Conservation (phyloP, 1,284 basidiomycete species). For the Apiotrichum porosum region DNA sequence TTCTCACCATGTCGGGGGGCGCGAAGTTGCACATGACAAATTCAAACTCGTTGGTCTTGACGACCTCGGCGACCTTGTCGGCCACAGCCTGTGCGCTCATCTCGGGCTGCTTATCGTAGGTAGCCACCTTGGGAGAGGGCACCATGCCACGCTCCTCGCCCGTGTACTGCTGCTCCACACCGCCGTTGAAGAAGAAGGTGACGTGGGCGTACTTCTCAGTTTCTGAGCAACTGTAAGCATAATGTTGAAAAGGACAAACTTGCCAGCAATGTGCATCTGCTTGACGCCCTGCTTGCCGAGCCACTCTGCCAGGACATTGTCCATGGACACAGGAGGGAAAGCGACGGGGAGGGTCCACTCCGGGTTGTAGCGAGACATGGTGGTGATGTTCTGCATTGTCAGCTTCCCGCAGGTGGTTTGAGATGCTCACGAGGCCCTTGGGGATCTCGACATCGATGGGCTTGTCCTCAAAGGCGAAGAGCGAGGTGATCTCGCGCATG, state of each 20-base stretch:
- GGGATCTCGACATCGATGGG: slow-evolving; percentile 77
- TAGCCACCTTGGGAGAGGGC: slow-evolving; percentile 80
- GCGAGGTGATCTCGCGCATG: slow-evolving; percentile 78
- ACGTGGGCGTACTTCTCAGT: slow-evolving; percentile 94
- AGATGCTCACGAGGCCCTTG: slow-evolving; percentile 64
- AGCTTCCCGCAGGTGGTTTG: not conserved
- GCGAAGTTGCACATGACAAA: slow-evolving; percentile 96
- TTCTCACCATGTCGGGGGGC: slow-evolving; percentile 90
- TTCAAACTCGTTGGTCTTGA: slow-evolving; percentile 63
- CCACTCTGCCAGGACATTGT: slow-evolving; percentile 86
- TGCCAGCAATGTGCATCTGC: slow-evolving; percentile 79
- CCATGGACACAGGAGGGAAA: slow-evolving; percentile 84
- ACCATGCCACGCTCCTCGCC: slow-evolving; percentile 81
- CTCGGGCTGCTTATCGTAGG: slow-evolving; percentile 78
- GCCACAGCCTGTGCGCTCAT: slow-evolving; percentile 83
- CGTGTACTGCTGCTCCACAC: slow-evolving; percentile 81
- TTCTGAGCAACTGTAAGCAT: slow-evolving; percentile 51
- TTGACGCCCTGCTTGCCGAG: slow-evolving; percentile 68
- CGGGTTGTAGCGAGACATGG: slow-evolving; percentile 87
- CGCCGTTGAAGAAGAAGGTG: slow-evolving; percentile 95
- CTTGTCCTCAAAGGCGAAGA: slow-evolving; percentile 74
- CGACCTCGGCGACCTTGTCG: slow-evolving; percentile 80
- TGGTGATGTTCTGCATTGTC: slow-evolving; percentile 64
- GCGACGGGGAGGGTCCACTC: slow-evolving; percentile 81
- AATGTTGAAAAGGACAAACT: slow-evolving; percentile 12